Percentiles rank a stretch among this genome's conserved stretches.
Conservation (phyloP, 805 yeast genomes). For the Ogataea thermomethanolica region DNA sequence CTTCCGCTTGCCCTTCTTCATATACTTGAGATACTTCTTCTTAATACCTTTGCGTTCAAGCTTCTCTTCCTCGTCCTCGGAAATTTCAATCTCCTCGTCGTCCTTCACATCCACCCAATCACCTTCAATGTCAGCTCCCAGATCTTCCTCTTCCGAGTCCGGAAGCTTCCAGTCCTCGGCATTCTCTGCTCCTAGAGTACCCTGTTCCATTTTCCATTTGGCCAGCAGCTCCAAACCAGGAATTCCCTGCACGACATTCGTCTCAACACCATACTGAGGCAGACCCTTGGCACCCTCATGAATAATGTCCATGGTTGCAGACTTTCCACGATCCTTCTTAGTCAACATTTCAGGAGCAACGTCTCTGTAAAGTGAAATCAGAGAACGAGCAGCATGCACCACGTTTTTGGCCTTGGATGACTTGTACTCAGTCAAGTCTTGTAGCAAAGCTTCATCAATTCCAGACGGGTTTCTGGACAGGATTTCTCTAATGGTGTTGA, state of each 20-base stretch:
- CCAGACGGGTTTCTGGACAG: slow-evolving; percentile 92
- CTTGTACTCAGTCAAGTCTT: slow-evolving; percentile 85
- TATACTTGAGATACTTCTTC: slow-evolving; percentile 34
- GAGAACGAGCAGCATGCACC: slow-evolving; percentile 87
- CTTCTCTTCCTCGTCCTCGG: slow-evolving; percentile 35
- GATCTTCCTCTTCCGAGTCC: slow-evolving; percentile 51
- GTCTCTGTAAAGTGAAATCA: slow-evolving; percentile 84
- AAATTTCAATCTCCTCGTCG: slow-evolving; percentile 67
- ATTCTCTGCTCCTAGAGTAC: slow-evolving; percentile 49
- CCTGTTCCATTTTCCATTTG: slow-evolving; percentile 72
- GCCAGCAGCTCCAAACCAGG: slow-evolving; percentile 90
- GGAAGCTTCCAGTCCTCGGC: slow-evolving; percentile 63
- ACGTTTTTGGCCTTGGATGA: slow-evolving; percentile 94
- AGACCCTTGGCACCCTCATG: slow-evolving; percentile 46
- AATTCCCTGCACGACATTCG: slow-evolving; percentile 60
- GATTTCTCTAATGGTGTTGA: slow-evolving; percentile 92
- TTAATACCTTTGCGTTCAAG: slow-evolving; percentile 34
- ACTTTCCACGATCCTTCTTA: slow-evolving; percentile 89
- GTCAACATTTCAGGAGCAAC: slow-evolving; percentile 95
- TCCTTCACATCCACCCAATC: slow-evolving; percentile 91
- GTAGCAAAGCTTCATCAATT: slow-evolving; percentile 80
- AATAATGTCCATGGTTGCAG: slow-evolving; percentile 79
- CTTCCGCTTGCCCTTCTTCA: slow-evolving; percentile 27
- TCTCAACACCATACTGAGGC: slow-evolving; percentile 75
- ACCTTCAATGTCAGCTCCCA: slow-evolving; percentile 65